phyloP scores from a whole-genome alignment of 495 filamentous ascomycete species.

The Trichocladium antarcticum region DNA sequence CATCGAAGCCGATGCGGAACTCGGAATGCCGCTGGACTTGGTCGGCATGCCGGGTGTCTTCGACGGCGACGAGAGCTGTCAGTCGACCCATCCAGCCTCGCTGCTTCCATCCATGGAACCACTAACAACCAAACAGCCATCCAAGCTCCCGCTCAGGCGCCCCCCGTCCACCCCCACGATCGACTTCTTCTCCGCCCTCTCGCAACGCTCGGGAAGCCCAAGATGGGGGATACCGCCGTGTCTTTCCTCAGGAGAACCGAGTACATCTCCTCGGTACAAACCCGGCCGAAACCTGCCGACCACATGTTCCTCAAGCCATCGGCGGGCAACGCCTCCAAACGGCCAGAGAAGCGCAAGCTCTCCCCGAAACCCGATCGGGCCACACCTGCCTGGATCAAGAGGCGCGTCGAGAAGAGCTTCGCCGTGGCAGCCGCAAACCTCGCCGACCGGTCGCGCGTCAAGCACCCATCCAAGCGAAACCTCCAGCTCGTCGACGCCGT shows the following conservation, averaged over 20 bases:
- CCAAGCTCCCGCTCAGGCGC: conserved; percentile 57
- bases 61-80: conserved; percentile 90
- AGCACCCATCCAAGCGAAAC: conserved; percentile 73
- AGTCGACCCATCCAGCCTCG: conserved; percentile 25
- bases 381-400: conserved; percentile 66
- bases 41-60: conserved; percentile 91
- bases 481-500: conserved; percentile 67
- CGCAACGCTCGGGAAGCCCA: conserved; percentile 68
- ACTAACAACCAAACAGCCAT: conserved; percentile 50
- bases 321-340: conserved; percentile 29
- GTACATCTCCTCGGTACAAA: conserved; percentile 69
- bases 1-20: conserved; percentile 92
- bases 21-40: conserved; percentile 93
- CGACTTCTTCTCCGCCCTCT: conserved; percentile 68
- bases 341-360: conserved; percentile 33
- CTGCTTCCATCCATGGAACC: background rate
- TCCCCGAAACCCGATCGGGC: conserved; percentile 50
- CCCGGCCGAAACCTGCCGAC: conserved; percentile 15
- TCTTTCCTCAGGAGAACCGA: conserved; percentile 95
- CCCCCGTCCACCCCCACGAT: conserved; percentile 68
- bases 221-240: conserved; percentile 51
- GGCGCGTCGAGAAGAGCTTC: conserved; percentile 75
- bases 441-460: conserved; percentile 61
- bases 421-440: conserved; percentile 56
- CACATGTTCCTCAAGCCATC: conserved; percentile 33